phyloP scores from a whole-genome alignment of 2,329 filamentous ascomycete genomes.

The Apiospora koreana region DNA sequence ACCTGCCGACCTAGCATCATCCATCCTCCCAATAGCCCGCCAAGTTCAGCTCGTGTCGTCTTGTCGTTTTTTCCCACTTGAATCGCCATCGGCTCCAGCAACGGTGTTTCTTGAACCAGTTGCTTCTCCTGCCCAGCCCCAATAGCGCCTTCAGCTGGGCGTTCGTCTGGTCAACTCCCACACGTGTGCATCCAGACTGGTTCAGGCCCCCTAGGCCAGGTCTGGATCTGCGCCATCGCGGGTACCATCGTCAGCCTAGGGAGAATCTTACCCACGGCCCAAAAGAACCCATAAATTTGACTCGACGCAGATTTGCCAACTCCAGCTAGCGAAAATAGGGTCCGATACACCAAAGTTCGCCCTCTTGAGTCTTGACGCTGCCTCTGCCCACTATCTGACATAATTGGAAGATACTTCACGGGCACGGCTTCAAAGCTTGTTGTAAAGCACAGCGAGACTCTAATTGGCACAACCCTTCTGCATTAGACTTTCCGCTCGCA shows the following conservation, averaged over 20 bases:
- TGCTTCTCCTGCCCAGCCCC: neutral
- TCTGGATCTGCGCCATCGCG: slow-evolving; percentile 12
- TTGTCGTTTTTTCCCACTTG: too few relatives aligned
- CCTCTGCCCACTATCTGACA: neutral
- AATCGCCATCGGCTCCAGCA: neutral
- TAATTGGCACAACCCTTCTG: slow-evolving; percentile 6
- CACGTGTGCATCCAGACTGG: slow-evolving; percentile 10
- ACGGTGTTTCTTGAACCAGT: neutral
- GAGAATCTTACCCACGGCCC: slow-evolving; percentile 1
- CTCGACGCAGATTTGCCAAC: slow-evolving; percentile 10
- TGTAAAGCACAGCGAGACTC: slow-evolving; percentile 1
- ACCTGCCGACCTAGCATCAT: neutral
- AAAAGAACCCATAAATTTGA: slow-evolving; percentile 7
- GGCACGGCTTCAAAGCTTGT: slow-evolving; percentile 12
- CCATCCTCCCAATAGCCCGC: neutral
- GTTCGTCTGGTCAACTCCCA: slow-evolving; percentile 8
- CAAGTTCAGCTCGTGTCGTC: neutral
- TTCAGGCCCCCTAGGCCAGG: slow-evolving; percentile 3
- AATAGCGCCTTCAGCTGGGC: slow-evolving; percentile 9
- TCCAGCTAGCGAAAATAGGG: slow-evolving; percentile 9
- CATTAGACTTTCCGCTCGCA: slow-evolving; percentile 12
- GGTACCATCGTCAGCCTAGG: slow-evolving; percentile 10
- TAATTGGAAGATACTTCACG: slow-evolving; percentile 6
- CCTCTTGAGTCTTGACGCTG: neutral
- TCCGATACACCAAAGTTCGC: slow-evolving; percentile 1